phyloP scores from a whole-genome alignment of 2,329 filamentous ascomycete genomes.

The Teratosphaeria nubilosa region DNA sequence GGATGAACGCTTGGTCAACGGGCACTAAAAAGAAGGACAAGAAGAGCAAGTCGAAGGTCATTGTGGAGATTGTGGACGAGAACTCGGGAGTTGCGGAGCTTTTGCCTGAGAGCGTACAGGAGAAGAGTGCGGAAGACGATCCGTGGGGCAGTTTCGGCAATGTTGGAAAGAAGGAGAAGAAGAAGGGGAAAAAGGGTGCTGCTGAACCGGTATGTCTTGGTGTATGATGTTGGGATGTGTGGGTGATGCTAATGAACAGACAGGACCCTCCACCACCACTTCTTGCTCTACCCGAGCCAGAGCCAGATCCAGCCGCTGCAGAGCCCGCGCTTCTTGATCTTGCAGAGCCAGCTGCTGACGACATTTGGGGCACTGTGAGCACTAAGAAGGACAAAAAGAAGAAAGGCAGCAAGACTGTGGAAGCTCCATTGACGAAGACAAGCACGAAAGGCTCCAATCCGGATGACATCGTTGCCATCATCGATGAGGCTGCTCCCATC shows the following conservation, averaged over 20 bases:
- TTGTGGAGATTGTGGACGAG: conserved; percentile 28
- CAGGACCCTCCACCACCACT: conserved; percentile 36
- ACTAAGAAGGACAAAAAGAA: conserved; percentile 25
- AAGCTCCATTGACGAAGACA: conserved; percentile 21
- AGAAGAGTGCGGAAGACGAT: conserved; percentile 27
- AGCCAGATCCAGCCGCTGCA: conserved; percentile 28
- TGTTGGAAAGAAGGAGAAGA: conserved; percentile 45
- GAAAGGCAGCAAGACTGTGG: conserved; percentile 15
- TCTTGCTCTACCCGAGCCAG: conserved; percentile 38
- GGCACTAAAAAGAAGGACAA: conserved; percentile 47
- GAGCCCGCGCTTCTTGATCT: conserved; percentile 9
- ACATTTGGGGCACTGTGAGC: conserved; percentile 13
- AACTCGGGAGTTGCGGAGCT: conserved; percentile 28
- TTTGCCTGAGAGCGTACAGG: conserved; percentile 31
- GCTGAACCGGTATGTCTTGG: conserved; percentile 14
- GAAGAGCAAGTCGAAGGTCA: conserved; percentile 32
- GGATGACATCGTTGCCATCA: conserved; percentile 13
- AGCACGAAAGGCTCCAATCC: conserved; percentile 19
- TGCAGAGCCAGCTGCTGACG: conserved; percentile 11
- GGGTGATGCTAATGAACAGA: background rate
- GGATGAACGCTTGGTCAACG: conserved; percentile 46
- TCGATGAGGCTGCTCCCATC: conserved; percentile 10
- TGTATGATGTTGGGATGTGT: background rate
- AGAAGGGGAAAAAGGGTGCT: conserved; percentile 38
- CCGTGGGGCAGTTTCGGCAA: conserved; percentile 22